These are phyloP conservation scores for Eragrostis tef DNA, from an alignment of 202 grass and related monocot genomes.

Conservation along the genomic window DNA sequence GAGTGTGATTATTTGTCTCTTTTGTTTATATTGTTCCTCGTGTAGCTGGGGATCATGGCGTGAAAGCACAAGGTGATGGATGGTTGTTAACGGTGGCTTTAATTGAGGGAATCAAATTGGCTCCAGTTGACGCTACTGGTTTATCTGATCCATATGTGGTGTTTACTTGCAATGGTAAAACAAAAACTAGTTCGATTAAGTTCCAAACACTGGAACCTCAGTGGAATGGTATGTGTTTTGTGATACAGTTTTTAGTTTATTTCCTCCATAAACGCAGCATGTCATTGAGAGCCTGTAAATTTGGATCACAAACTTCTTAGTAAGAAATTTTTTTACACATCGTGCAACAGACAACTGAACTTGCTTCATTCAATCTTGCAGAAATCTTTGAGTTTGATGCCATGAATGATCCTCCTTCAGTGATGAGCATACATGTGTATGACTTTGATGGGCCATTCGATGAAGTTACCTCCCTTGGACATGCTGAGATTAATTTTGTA, in stretches of 20 bases:
- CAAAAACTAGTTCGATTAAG: slow-evolving; percentile 96
- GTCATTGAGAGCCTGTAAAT: background rate
- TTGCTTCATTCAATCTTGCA: slow-evolving; percentile 49
- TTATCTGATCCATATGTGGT: slow-evolving; percentile 96
- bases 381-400: slow-evolving; percentile 99
- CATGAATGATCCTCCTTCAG: slow-evolving; percentile 87
- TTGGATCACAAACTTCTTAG: slow-evolving; percentile 1
- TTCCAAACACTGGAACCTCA: slow-evolving; percentile 97
- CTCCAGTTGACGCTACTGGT: slow-evolving; percentile 83
- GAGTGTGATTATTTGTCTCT: slow-evolving; percentile 31
- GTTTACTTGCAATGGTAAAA: slow-evolving; percentile 94
- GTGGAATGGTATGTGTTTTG: slow-evolving; percentile 75
- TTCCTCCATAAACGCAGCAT: slow-evolving; percentile 20
- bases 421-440: slow-evolving; percentile 87
- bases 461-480: slow-evolving; percentile 90
- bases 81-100: slow-evolving; percentile 91
- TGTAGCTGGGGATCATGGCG: slow-evolving; percentile 88
- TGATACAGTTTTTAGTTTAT: slow-evolving; percentile 26
- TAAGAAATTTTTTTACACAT: background rate
- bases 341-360: slow-evolving; percentile 41
- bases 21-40: slow-evolving; percentile 35
- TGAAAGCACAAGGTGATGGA: slow-evolving; percentile 97
- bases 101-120: slow-evolving; percentile 81
- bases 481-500: slow-evolving; percentile 91
- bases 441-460: slow-evolving; percentile 98